Percentiles rank a stretch among this genome's conserved stretches.
phyloP scores from a whole-genome alignment of 2,329 filamentous ascomycete species.

The Microdochium bolleyi region DNA sequence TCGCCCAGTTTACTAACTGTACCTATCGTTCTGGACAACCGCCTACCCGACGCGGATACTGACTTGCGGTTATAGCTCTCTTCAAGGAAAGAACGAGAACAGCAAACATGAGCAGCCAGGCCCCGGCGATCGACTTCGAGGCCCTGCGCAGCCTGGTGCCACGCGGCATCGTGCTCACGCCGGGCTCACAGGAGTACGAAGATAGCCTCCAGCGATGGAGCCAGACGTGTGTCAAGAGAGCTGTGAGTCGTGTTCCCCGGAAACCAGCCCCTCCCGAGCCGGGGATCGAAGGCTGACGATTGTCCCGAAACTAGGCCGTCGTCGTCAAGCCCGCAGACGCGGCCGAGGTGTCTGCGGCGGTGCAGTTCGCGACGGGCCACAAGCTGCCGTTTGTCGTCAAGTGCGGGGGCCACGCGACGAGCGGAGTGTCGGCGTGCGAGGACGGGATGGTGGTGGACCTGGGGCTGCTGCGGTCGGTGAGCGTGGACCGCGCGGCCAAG shows the following conservation, averaged over 20 bases:
- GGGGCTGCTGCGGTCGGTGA: conserved; percentile 37
- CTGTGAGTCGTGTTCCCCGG: conserved; percentile 7
- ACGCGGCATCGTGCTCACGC: conserved; percentile 19
- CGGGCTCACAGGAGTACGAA: conserved; percentile 22
- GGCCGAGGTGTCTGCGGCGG: conserved; percentile 29
- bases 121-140: conserved; percentile 1
- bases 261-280: no score
- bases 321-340: conserved; percentile 31
- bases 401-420: conserved; percentile 49
- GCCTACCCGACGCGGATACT: no score
- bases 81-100: no score
- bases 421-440: conserved; percentile 37
- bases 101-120: background rate
- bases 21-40: no score
- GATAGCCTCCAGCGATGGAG: conserved; percentile 29
- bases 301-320: conserved; percentile 28
- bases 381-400: conserved; percentile 42
- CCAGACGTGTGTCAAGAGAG: conserved; percentile 24
- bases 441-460: conserved; percentile 50
- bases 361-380: conserved; percentile 34
- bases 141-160: conserved; percentile 1
- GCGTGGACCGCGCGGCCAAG: conserved; percentile 33
- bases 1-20: no score
- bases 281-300: no score
- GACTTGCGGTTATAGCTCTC: no score